Evolutionary conservation across 805 yeast species (phyloP).

Genomic region (Ogataea paraovalis): DNA sequence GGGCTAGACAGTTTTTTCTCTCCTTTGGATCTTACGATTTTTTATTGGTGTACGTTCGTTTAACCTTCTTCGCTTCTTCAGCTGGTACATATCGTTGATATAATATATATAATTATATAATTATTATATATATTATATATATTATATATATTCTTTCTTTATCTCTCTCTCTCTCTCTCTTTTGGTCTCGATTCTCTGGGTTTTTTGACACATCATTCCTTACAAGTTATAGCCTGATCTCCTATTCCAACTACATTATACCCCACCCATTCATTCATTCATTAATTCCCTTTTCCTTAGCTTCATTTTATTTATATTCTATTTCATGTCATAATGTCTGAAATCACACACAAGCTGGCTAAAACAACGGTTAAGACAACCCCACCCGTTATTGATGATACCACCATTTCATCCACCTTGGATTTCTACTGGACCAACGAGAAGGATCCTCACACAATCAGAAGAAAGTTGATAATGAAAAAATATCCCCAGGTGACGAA

Average conservation of each 20-base stretch:
- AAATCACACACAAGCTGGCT: constrained; percentile 17
- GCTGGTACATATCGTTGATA: too few relatives aligned
- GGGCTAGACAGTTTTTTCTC: too few relatives aligned
- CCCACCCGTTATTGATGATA: constrained; percentile 25
- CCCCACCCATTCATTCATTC: not conserved
- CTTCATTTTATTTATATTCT: not conserved
- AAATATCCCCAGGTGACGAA: constrained; percentile 77
- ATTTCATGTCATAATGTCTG: constrained; percentile 10
- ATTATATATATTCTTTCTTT: not conserved
- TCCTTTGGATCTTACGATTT: too few relatives aligned
- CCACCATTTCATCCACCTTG: constrained; percentile 14
- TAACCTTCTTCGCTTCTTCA: too few relatives aligned
- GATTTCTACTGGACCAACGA: constrained; percentile 84
- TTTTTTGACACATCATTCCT: not conserved
- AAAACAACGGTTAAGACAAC: constrained; percentile 18
- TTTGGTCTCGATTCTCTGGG: not conserved
- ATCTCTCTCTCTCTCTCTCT: not conserved
- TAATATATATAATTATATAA: too few relatives aligned
- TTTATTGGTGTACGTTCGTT: too few relatives aligned
- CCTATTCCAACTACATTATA: too few relatives aligned
- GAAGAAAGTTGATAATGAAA: constrained; percentile 70
- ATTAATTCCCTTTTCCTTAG: not conserved
- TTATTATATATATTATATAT: too few relatives aligned
- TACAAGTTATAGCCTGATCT: too few relatives aligned
- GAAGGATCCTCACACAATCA: constrained; percentile 72